These are phyloP conservation scores for Mollisiaceae sp. DNA, from an alignment of 2,329 filamentous ascomycete species.

Conservation along the genomic window DNA sequence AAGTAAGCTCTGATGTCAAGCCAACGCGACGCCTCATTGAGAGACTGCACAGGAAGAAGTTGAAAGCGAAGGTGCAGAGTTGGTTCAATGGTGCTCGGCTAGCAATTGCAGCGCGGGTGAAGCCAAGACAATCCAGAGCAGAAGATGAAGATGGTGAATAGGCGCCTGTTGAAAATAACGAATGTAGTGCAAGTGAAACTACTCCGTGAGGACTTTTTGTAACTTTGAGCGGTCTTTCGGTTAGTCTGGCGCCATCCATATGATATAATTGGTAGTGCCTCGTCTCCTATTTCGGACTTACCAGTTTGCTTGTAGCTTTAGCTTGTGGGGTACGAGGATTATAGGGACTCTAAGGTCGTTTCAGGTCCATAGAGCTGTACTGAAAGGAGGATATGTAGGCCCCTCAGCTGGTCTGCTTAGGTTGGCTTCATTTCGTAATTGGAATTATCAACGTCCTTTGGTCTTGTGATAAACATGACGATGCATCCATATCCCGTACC, in stretches of 20 bases:
- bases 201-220: neutral
- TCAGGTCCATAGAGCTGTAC: constrained; percentile 7
- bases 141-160: neutral
- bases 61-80: constrained; percentile 36
- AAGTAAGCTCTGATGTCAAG: constrained; percentile 24
- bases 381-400: neutral
- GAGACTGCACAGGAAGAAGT: constrained; percentile 28
- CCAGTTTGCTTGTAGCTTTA: constrained; percentile 10
- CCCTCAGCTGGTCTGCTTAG: neutral
- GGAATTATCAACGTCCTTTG: neutral
- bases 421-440: neutral
- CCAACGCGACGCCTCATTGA: constrained; percentile 27
- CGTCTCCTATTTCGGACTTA: constrained; percentile 16
- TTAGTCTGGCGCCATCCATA: constrained; percentile 18
- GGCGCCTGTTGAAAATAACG: neutral
- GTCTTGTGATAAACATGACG: neutral
- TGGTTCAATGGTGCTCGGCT: constrained; percentile 39
- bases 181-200: too few relatives aligned
- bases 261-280: constrained; percentile 10
- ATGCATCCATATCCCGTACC: neutral
- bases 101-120: constrained; percentile 35
- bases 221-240: neutral
- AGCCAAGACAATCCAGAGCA: constrained; percentile 24
- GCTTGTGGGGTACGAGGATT: constrained; percentile 7
- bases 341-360: constrained; percentile 4